Evolutionary conservation across 2,329 filamentous ascomycete species (phyloP).

Genomic region (Myriosclerotinia scirpicola): DNA sequence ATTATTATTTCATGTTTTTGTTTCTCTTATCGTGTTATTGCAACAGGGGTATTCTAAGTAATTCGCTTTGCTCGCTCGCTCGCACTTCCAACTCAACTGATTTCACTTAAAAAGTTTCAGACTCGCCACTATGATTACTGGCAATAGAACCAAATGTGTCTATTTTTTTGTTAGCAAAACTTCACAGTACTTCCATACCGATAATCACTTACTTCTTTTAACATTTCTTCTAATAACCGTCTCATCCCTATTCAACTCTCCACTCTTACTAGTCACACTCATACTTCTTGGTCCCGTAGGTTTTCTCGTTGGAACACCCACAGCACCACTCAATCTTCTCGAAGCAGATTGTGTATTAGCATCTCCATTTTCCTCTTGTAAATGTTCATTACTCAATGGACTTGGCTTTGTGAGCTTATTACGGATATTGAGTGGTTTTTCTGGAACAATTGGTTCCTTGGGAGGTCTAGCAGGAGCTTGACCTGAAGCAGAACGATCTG

Average conservation of each 20-base stretch:
- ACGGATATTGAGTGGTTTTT: constrained; percentile 50
- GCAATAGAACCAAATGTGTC: constrained; percentile 55
- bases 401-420: constrained; percentile 55
- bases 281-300: constrained; percentile 42
- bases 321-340: constrained; percentile 32
- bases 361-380: constrained; percentile 26
- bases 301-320: constrained; percentile 39
- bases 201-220: constrained; percentile 54
- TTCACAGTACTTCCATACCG: constrained; percentile 25
- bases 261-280: constrained; percentile 35
- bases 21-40: neutral
- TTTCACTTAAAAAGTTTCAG: constrained; percentile 52
- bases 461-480: constrained; percentile 58
- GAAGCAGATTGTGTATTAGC: constrained; percentile 32
- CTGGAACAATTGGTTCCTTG: constrained; percentile 55
- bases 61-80: neutral
- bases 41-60: neutral
- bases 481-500: constrained; percentile 35
- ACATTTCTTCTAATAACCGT: constrained; percentile 37
- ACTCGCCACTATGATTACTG: constrained; percentile 49
- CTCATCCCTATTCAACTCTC: constrained; percentile 37
- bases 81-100: neutral
- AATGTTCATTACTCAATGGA: constrained; percentile 57
- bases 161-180: constrained; percentile 34
- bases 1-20: neutral